Base-by-base conservation (phyloP, 306 rosid genomes). In the Gillenia trifoliata region DNA sequence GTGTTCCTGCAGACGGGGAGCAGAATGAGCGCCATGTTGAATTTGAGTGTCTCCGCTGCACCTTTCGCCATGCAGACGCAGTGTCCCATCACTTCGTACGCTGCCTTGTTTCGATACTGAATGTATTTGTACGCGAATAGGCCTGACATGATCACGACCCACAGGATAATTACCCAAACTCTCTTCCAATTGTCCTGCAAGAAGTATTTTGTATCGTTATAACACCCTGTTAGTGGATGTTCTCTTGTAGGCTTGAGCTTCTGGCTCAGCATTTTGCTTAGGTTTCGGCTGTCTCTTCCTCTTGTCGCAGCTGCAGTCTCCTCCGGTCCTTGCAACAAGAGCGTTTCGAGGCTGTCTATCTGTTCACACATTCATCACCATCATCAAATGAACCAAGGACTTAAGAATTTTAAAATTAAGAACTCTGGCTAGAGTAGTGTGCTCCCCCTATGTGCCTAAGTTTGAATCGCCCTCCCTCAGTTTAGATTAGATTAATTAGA, bases 41-140 rank as follows among this genome's bases (percentile, higher is more conserved):
- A 83, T 68, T 87, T 87, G 61, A 87, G 91, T n/a, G 84, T 87
- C 77, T 87, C 91, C 0, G 89, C 91, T 40, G 84, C 91, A n/a
- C 91, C 91, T 85, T 87, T 87, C 20, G 91, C 91, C 29, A 87
- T 40, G 45, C 81, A 76, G 23, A 85, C 91, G 20, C 91, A 87
- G 30, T 87, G 73, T 11, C 91, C 91, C 91, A 87, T 87, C 10
- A 87, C 83, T 0, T 63, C 56, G 45, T 78, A 87, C 0, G 70
- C 91, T 1, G 83, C 82, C 55, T 66, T 80, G 70, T 80, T 59
- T 40, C 67, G 71, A 56, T 87, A 87, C 72, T 87, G 87, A 12
- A 85, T 69, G 47, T 71, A 87, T 68, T 87, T 87, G 67, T 81
- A 87, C 45, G 85, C 77, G 57, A 85, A 87, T 17, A 87, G 89